phyloP scores from a whole-genome alignment of 2,329 filamentous ascomycete genomes.

The Pseudogymnoascus sp. region DNA sequence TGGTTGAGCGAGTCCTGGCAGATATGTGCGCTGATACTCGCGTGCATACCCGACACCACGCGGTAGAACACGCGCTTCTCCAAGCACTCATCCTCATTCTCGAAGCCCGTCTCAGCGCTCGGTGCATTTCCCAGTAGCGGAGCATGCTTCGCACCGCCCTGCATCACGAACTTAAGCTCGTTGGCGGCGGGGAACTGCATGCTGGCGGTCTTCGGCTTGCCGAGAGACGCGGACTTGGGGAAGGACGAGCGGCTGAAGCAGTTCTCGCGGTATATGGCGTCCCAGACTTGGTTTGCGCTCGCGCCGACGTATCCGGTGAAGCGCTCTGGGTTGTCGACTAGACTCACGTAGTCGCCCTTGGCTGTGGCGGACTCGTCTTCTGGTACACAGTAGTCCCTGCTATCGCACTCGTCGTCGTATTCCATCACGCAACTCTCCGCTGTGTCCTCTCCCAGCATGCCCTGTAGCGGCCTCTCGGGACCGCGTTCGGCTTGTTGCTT shows the following conservation, averaged over 20 bases:
- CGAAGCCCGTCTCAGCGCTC: slow-evolving; percentile 58
- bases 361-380: slow-evolving; percentile 82
- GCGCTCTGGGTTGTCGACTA: slow-evolving; percentile 87
- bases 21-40: slow-evolving; percentile 91
- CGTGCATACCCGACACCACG: slow-evolving; percentile 94
- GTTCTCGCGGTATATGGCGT: slow-evolving; percentile 94
- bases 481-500: slow-evolving; percentile 63
- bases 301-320: slow-evolving; percentile 91
- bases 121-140: slow-evolving; percentile 45
- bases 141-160: slow-evolving; percentile 48
- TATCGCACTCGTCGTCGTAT: slow-evolving; percentile 94
- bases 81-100: slow-evolving; percentile 84
- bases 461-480: slow-evolving; percentile 68
- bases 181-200: slow-evolving; percentile 42
- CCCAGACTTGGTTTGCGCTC: slow-evolving; percentile 86
- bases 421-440: slow-evolving; percentile 96
- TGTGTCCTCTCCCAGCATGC: slow-evolving; percentile 75
- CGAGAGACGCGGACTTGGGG: slow-evolving; percentile 51
- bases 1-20: slow-evolving; percentile 97
- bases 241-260: slow-evolving; percentile 74
- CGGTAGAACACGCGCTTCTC: slow-evolving; percentile 99
- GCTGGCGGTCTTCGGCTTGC: slow-evolving; percentile 37
- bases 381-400: slow-evolving; percentile 91
- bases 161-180: slow-evolving; percentile 56
- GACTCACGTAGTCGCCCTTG: slow-evolving; percentile 94